These are phyloP conservation scores for Arabidopsis thaliana DNA, from an alignment of 345 rosid genomes.

Conservation along the genomic window TAIR10.1 NC_003076.8:26046001-26046500, in stretches of 20 bases:
- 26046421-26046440: conserved; percentile 94
- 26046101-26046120: conserved; percentile 79
- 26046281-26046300: neutral
- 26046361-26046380: neutral
- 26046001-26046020: conserved; percentile 90
- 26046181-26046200: neutral
- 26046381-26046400: neutral
- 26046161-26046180: neutral
- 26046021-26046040: conserved; percentile 91
- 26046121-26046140: conserved; percentile 72
- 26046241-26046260: neutral
- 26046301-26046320: neutral
- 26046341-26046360: neutral
- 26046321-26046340: neutral
- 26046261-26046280: neutral
- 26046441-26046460: conserved; percentile 85
- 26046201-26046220: neutral
- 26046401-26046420: conserved; percentile 51
- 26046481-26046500: conserved; percentile 72
- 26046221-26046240: neutral
- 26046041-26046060: conserved; percentile 91
- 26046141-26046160: neutral
- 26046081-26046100: conserved; percentile 68
- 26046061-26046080: conserved; percentile 80
- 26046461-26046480: conserved; percentile 70